A percentile compares a stretch with the other conserved stretches of the same genome.
Conservation (phyloP, 768 basidiomycete species). For the Royoungia palumana region DNA sequence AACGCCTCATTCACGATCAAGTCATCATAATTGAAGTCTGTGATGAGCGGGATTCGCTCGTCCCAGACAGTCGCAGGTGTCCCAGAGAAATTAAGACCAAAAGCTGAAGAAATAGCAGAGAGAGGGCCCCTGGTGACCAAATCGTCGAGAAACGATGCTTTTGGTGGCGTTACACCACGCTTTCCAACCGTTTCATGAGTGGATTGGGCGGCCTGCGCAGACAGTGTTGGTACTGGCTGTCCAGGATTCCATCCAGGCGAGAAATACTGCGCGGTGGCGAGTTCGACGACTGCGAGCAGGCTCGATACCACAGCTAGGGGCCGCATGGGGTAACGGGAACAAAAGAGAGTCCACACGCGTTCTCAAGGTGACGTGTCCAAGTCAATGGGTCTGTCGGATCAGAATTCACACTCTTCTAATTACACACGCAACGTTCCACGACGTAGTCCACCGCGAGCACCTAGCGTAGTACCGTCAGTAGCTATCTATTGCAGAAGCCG, state of each 20-base stretch:
- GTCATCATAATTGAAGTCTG: conserved; percentile 76
- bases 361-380: too few species aligned
- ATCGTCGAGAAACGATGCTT: conserved; percentile 28
- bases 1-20: conserved; percentile 69
- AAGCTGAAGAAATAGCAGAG: conserved; percentile 46
- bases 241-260: conserved; percentile 82
- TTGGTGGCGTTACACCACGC: conserved; percentile 10
- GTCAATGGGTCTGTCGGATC: too few species aligned
- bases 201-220: conserved; percentile 20
- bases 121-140: conserved; percentile 54
- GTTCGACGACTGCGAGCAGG: conserved; percentile 18
- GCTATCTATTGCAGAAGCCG: too few species aligned
- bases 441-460: too few species aligned
- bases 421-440: too few species aligned
- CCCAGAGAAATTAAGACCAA: conserved; percentile 74
- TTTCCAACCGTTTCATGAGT: conserved; percentile 24
- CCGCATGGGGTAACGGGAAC: conserved; percentile 43
- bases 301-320: conserved; percentile 36
- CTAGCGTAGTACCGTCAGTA: too few species aligned
- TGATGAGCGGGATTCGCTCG: conserved; percentile 70
- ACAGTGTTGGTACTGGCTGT: conserved; percentile 44
- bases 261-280: conserved; percentile 65
- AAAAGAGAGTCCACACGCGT: not conserved
- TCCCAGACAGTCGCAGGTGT: conserved; percentile 54
- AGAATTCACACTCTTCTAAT: too few species aligned